phyloP scores from a whole-genome alignment of 176 grass and related monocot genomes.

The Oryza brachyantha region DNA sequence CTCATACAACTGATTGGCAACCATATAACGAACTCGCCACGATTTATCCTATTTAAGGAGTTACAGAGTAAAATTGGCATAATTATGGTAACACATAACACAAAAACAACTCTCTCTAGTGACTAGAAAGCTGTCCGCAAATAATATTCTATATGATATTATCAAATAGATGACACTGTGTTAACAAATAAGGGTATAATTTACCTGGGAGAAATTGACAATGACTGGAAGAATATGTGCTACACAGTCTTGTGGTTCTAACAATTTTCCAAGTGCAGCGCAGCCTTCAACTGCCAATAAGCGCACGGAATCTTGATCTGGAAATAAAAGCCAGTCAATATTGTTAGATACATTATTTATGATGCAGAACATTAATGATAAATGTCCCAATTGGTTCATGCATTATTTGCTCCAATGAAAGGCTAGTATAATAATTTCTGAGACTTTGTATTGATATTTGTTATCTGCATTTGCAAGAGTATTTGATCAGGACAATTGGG shows the following conservation, averaged over 20 bases:
- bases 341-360: not conserved
- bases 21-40: conserved; percentile 97
- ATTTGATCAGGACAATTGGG: not conserved
- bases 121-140: not conserved
- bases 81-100: not conserved
- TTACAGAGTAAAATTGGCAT: not conserved
- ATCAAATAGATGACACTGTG: not conserved
- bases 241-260: conserved; percentile 92
- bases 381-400: not conserved
- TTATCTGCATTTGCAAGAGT: not conserved
- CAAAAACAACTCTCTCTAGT: not conserved
- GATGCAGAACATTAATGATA: not conserved
- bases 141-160: not conserved
- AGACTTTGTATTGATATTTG: not conserved
- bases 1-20: conserved; percentile 92
- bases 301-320: conserved; percentile 96
- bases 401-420: not conserved
- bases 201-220: conserved; percentile 90
- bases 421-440: not conserved
- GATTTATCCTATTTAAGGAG: conserved; percentile 80
- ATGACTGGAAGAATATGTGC: conserved; percentile 85
- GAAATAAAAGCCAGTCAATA: conserved; percentile 19
- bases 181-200: not conserved
- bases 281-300: conserved; percentile 96
- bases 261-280: conserved; percentile 86